These are phyloP conservation scores for Penicillium dipodomyicola DNA, from an alignment of 495 filamentous ascomycete species.

Conservation along the genomic window DNA sequence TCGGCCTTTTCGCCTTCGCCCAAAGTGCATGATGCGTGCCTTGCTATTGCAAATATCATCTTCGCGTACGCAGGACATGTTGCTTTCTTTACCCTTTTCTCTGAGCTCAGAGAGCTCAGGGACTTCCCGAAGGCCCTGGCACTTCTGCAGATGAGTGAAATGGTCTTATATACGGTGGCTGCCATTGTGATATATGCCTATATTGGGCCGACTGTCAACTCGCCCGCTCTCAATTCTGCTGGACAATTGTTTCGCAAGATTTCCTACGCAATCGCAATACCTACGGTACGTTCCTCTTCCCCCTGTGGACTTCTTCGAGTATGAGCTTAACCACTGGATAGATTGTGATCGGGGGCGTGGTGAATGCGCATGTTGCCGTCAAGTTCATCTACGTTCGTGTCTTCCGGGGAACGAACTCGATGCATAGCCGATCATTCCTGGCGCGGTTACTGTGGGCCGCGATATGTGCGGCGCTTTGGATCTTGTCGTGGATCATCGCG, in stretches of 20 bases:
- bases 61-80: slow-evolving; percentile 56
- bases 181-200: slow-evolving; percentile 66
- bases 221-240: slow-evolving; percentile 65
- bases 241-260: slow-evolving; percentile 57
- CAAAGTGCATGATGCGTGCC: slow-evolving; percentile 47
- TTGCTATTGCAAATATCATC: slow-evolving; percentile 30
- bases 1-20: slow-evolving; percentile 26
- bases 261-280: slow-evolving; percentile 68
- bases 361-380: slow-evolving; percentile 55
- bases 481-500: slow-evolving; percentile 62
- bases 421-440: slow-evolving; percentile 50
- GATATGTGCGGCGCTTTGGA: slow-evolving; percentile 52
- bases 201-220: slow-evolving; percentile 59
- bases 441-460: slow-evolving; percentile 45
- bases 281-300: slow-evolving; percentile 47
- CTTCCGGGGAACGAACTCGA: slow-evolving; percentile 43
- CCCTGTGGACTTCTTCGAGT: slow-evolving; percentile 58
- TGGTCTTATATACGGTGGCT: slow-evolving; percentile 62
- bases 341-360: slow-evolving; percentile 50
- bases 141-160: slow-evolving; percentile 58
- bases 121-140: slow-evolving; percentile 62
- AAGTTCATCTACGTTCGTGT: slow-evolving; percentile 61
- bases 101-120: slow-evolving; percentile 62
- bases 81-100: slow-evolving; percentile 68
- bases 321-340: slow-evolving; percentile 55